Evolutionary conservation across 306 rosid genomes (phyloP), one percentile per base, ranked within the genome.

Genomic region (Lablab purpureus): DNA sequence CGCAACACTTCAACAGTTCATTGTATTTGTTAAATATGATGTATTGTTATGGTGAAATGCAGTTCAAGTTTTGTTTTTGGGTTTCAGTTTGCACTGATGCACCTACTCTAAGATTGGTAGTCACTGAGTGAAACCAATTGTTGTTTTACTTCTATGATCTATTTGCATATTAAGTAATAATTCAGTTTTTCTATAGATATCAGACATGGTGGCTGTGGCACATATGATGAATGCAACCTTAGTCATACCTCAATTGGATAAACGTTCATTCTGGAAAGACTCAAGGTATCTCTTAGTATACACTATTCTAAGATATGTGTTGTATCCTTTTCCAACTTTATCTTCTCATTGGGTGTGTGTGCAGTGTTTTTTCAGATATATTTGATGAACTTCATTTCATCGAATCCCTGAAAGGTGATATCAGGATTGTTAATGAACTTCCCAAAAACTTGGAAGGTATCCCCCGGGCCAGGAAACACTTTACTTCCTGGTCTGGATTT

Each of bases 201-300:
- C 98, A 4, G 98, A 94, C 89, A 90, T 94, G 96, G 98, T 94
- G 72, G 95, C 93, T 80, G 96, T 94, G 78, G 97, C 98, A 52
- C 91, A 74, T 75, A 89, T 91, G 56, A 89, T 94, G 96, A 91
- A 94, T 84, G 97, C 96, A 55, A 94, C 97, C 70, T 86, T 94
- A 65, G 97, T 94, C 82, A 87, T 94, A 77, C 98, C 98, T 62
- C 97, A 87, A 82, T 84, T 94, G 75, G 98, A 94, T 81, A 94
- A 87, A 72, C 94, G 96, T 56, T 94, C 98, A 51, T 94, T 94
- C 84, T 94, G 97, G 98, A 88, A 89, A 85, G 97, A 94, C 74
- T 85, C 94, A 2, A 92, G 98, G 97, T 94, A 87, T 46, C 76
- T 77, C 67, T 27, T 8, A 40, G 46, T 55, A 64, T 46, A 43